Conservation (phyloP, 164 flowering plant genomes). For the Vitis rupestris region DNA sequence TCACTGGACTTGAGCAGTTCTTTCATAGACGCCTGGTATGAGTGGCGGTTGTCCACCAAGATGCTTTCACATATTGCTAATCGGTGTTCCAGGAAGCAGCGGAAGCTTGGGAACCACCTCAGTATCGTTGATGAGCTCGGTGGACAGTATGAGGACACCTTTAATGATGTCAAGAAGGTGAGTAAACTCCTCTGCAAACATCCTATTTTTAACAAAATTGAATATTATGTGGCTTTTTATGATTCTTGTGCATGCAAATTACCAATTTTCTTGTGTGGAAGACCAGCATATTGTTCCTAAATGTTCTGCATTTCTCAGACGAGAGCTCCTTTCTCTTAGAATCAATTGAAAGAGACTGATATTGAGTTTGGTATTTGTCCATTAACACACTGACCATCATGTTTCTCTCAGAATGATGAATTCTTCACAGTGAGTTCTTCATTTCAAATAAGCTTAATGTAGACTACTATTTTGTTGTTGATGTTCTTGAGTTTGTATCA, state of each 20-base stretch:
- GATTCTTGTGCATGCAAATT: background rate
- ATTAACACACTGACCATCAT: too few species aligned
- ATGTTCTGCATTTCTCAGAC: too few species aligned
- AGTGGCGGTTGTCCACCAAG: conserved; percentile 4
- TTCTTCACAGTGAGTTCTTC: too few species aligned
- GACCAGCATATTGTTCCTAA: too few species aligned
- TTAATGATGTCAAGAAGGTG: background rate
- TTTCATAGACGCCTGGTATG: conserved; percentile 5
- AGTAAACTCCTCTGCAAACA: background rate
- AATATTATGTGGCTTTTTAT: background rate
- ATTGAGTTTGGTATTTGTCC: too few species aligned
- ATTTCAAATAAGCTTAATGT: too few species aligned
- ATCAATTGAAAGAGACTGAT: too few species aligned
- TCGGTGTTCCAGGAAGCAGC: conserved; percentile 7
- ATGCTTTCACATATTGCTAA: background rate
- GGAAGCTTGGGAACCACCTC: background rate
- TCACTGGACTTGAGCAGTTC: conserved; percentile 6
- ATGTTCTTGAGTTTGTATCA: too few species aligned
- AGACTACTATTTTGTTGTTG: too few species aligned
- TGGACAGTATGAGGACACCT: conserved; percentile 1
- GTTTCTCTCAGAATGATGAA: too few species aligned
- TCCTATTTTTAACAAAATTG: background rate
- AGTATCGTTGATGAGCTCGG: background rate
- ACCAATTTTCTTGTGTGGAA: too few species aligned
- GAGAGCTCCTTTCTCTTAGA: too few species aligned